Conservation (phyloP, 495 filamentous ascomycete species). For the Penicillium pancosmium region DNA sequence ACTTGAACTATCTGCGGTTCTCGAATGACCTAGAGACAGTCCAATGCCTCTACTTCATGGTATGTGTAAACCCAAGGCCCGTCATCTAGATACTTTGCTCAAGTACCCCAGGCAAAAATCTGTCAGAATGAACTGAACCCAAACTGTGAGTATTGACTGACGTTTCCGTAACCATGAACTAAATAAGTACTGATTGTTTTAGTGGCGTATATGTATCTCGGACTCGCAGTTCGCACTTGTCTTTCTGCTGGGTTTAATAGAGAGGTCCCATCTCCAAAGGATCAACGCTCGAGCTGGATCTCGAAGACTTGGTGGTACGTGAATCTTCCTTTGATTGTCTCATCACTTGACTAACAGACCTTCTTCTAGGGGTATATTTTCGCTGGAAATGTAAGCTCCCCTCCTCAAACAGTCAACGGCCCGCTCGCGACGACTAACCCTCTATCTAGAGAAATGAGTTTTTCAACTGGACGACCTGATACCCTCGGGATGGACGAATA, state of each 20-base stretch:
- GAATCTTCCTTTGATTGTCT: not conserved
- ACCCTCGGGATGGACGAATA: conserved; percentile 49
- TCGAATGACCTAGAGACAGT: conserved; percentile 46
- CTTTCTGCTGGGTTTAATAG: conserved; percentile 46
- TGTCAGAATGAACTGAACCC: conserved; percentile 49
- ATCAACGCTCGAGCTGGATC: conserved; percentile 42
- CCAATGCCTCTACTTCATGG: conserved; percentile 47
- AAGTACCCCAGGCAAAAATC: conserved; percentile 37
- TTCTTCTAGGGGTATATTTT: conserved; percentile 39
- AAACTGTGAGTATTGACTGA: conserved; percentile 28
- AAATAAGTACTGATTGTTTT: conserved; percentile 9
- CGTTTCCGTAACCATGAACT: not conserved
- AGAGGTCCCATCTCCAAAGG: conserved; percentile 35
- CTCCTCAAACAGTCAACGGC: not conserved
- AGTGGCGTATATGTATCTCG: conserved; percentile 53
- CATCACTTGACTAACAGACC: not conserved
- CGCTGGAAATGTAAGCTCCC: conserved; percentile 40
- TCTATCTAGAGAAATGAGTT: conserved; percentile 41
- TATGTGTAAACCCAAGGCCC: conserved; percentile 12
- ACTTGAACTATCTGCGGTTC: conserved; percentile 40
- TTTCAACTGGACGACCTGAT: conserved; percentile 44
- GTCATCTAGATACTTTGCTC: conserved; percentile 1
- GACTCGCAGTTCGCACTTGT: conserved; percentile 44
- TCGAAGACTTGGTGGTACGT: conserved; percentile 50
- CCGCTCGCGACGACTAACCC: not conserved